These are phyloP conservation scores for Yarrowia deformans DNA, from an alignment of 805 yeast genomes.

Conservation along the genomic window DNA sequence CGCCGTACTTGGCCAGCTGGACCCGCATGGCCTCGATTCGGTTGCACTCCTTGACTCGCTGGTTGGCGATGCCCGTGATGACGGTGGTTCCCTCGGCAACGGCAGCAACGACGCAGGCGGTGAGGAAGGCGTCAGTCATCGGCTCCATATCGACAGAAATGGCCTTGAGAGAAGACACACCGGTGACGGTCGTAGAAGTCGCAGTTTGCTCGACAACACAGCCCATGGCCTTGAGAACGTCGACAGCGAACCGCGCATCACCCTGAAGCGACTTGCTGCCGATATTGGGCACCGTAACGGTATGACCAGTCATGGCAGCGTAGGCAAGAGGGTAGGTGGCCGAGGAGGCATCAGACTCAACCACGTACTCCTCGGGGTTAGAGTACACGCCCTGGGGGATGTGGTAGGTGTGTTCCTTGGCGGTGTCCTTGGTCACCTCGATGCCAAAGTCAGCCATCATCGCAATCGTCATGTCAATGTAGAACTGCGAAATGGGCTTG, in stretches of 20 bases:
- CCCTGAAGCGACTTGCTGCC: constrained; percentile 94
- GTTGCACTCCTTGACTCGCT: constrained; percentile 96
- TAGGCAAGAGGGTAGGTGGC: constrained; percentile 98
- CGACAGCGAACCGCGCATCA: constrained; percentile 94
- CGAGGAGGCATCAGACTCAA: constrained; percentile 96
- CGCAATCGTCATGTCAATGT: constrained; percentile 95
- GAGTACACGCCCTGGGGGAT: constrained; percentile 83
- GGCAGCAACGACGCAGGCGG: constrained; percentile 98
- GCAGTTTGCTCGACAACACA: constrained; percentile 84
- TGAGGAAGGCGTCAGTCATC: constrained; percentile 97
- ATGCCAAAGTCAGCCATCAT: constrained; percentile 95
- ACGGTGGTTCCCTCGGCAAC: constrained; percentile 74
- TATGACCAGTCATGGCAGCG: constrained; percentile 94
- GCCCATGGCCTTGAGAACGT: constrained; percentile 94
- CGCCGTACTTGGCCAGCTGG: constrained; percentile 90
- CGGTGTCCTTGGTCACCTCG: constrained; percentile 68
- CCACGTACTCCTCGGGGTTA: constrained; percentile 84
- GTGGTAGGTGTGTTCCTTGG: constrained; percentile 84
- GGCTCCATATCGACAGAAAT: constrained; percentile 96
- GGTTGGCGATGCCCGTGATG: constrained; percentile 96
- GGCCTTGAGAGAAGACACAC: constrained; percentile 70
- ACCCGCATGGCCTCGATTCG: constrained; percentile 93
- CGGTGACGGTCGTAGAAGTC: constrained; percentile 85
- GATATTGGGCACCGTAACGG: constrained; percentile 92
- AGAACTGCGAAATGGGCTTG: constrained; percentile 93